Evolutionary conservation across 1,284 basidiomycete species (phyloP).

Genomic region (Rhodotorula mucilaginosa): DNA sequence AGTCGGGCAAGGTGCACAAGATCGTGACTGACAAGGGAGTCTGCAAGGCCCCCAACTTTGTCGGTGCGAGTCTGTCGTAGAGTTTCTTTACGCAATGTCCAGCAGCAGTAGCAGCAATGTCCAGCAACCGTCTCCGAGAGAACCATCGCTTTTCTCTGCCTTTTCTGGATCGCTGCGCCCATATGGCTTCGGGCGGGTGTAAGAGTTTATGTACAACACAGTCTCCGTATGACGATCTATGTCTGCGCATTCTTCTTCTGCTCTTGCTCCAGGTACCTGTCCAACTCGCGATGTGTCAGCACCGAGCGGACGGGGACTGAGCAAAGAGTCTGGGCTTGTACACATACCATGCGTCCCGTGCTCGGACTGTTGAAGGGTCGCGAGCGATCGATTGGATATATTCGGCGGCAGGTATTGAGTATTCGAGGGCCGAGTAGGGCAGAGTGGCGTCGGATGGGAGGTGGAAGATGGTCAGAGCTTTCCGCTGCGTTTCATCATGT

Average conservation of each 20-base stretch:
- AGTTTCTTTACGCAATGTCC: not conserved
- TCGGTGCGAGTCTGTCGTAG: slow-evolving; percentile 83
- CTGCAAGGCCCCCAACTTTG: slow-evolving; percentile 73
- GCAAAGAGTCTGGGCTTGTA: not conserved
- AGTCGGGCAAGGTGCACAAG: slow-evolving; percentile 68
- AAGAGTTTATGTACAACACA: too few relatives aligned
- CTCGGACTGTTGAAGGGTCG: slow-evolving; percentile 1
- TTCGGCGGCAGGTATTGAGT: too few relatives aligned
- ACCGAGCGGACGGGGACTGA: not conserved
- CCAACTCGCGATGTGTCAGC: not conserved
- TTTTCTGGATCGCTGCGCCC: too few relatives aligned
- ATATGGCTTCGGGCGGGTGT: too few relatives aligned
- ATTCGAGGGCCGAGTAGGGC: not conserved
- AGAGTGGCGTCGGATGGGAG: not conserved
- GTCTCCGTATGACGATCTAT: not conserved
- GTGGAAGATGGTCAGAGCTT: not conserved
- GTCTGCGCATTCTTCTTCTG: not conserved
- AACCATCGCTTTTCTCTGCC: too few relatives aligned
- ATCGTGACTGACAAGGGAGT: slow-evolving; percentile 82
- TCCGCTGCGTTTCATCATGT: not conserved
- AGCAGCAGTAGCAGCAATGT: not conserved
- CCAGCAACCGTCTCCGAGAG: not conserved
- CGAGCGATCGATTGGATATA: too few relatives aligned
- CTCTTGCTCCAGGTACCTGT: not conserved
- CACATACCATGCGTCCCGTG: slow-evolving; percentile 20